These are phyloP conservation scores for Phaeoacremonium minimum DNA, from an alignment of 2,329 filamentous ascomycete species.

Conservation along the genomic window DNA sequence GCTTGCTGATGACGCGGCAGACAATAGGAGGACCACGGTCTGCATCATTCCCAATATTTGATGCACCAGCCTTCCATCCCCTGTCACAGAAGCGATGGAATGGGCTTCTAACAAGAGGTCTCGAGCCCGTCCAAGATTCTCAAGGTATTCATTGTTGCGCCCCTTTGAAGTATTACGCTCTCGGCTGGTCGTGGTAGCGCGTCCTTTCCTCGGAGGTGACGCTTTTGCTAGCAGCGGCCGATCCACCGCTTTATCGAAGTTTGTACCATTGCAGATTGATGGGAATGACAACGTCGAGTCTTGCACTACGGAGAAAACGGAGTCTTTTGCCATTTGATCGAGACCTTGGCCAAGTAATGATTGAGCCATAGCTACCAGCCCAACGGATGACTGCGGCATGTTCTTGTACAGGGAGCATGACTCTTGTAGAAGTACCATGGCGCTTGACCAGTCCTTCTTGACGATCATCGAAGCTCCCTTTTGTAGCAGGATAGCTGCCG, in stretches of 20 bases:
- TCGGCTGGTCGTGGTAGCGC: conserved; percentile 12
- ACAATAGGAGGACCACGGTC: conserved; percentile 61
- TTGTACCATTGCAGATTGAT: conserved; percentile 45
- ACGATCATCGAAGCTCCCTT: conserved; percentile 41
- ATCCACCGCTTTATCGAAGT: conserved; percentile 32
- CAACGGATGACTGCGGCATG: conserved; percentile 24
- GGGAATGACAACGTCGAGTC: conserved; percentile 91
- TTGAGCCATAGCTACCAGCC: conserved; percentile 57
- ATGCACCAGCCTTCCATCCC: conserved; percentile 58
- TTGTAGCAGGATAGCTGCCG: conserved; percentile 29
- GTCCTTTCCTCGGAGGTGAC: conserved; percentile 26
- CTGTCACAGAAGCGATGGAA: conserved; percentile 44
- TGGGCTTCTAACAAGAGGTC: conserved; percentile 63
- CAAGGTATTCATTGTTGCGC: conserved; percentile 44
- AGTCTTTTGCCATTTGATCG: conserved; percentile 70
- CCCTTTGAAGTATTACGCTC: conserved; percentile 3
- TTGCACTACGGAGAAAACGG: conserved; percentile 83
- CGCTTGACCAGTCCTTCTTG: conserved; percentile 48
- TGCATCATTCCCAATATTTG: conserved; percentile 60
- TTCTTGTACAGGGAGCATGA: conserved; percentile 6
- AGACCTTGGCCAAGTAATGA: conserved; percentile 65
- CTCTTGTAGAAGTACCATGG: conserved; percentile 10
- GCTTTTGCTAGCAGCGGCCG: conserved; percentile 27
- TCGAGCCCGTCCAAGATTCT: conserved; percentile 60
- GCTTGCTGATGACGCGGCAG: conserved; percentile 50